Evolutionary conservation across 2,329 filamentous ascomycete species (phyloP).

Genomic region (Claviceps cyperi): DNA sequence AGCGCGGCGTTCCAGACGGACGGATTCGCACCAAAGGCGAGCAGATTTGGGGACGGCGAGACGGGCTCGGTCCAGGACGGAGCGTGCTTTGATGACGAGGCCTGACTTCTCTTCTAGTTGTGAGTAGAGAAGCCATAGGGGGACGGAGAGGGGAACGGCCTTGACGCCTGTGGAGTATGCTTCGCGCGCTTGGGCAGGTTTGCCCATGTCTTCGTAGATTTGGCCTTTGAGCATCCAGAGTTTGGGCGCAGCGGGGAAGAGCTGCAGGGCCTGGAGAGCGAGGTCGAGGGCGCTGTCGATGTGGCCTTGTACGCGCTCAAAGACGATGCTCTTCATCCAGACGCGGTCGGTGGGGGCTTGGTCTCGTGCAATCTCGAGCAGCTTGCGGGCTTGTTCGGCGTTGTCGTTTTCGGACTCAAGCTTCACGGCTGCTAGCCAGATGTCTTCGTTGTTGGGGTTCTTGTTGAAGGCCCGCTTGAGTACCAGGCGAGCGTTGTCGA

Average conservation of each 20-base stretch:
- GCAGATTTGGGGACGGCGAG: slow-evolving; percentile 75
- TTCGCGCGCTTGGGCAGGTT: slow-evolving; percentile 72
- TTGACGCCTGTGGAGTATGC: slow-evolving; percentile 81
- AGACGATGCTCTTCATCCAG: slow-evolving; percentile 91
- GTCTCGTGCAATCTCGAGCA: slow-evolving; percentile 69
- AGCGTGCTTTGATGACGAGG: slow-evolving; percentile 79
- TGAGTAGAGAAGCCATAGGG: slow-evolving; percentile 80
- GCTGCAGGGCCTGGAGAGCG: slow-evolving; percentile 69
- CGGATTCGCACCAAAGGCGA: slow-evolving; percentile 83
- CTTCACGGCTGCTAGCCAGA: slow-evolving; percentile 93
- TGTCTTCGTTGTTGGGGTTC: slow-evolving; percentile 93
- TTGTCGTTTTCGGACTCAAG: slow-evolving; percentile 84
- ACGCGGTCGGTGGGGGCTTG: slow-evolving; percentile 91
- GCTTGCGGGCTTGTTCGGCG: slow-evolving; percentile 64
- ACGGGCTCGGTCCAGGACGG: slow-evolving; percentile 80
- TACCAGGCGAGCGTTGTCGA: slow-evolving; percentile 74
- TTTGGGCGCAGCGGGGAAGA: slow-evolving; percentile 76
- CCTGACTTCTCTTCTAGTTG: slow-evolving; percentile 77
- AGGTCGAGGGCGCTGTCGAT: slow-evolving; percentile 72
- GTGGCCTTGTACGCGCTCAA: slow-evolving; percentile 74
- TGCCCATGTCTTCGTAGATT: slow-evolving; percentile 76
- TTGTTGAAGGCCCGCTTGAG: slow-evolving; percentile 85
- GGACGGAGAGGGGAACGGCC: slow-evolving; percentile 68
- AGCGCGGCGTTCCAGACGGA: slow-evolving; percentile 79
- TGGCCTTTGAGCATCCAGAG: slow-evolving; percentile 99